These are phyloP conservation scores for Pseudogymnoascus sp. DNA, from an alignment of 2,329 filamentous ascomycete genomes.

Conservation along the genomic window DNA sequence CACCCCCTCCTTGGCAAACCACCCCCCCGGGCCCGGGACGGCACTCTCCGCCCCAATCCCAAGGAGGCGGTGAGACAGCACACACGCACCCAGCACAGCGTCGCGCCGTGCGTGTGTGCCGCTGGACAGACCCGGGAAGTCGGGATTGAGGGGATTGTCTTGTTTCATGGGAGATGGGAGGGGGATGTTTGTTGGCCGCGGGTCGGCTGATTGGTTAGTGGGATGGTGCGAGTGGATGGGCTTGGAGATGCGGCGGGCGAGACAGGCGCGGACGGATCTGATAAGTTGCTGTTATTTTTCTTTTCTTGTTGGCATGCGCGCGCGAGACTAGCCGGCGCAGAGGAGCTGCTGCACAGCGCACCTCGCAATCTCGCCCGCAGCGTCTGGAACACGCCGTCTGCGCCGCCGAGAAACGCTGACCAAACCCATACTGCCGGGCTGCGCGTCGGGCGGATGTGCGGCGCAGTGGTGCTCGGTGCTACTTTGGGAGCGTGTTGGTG, in stretches of 20 bases:
- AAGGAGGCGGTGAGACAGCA: slow-evolving; percentile 2
- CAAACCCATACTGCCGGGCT: neutral
- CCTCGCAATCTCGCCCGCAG: neutral
- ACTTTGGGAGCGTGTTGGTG: neutral
- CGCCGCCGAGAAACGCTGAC: neutral
- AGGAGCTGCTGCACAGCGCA: neutral
- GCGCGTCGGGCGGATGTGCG: neutral
- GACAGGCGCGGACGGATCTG: neutral
- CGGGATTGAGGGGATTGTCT: neutral
- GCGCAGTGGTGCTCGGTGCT: neutral
- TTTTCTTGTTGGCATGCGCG: neutral
- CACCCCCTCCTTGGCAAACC: neutral
- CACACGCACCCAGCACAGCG: neutral
- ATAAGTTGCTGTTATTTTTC: neutral
- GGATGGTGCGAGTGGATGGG: too few relatives aligned
- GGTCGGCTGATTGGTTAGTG: neutral
- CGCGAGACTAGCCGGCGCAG: neutral
- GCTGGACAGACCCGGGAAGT: neutral
- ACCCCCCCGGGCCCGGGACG: neutral
- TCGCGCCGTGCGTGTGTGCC: neutral
- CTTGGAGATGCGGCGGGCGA: neutral
- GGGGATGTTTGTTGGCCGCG: neutral
- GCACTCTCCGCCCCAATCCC: slow-evolving; percentile 2
- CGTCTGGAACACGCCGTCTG: neutral
- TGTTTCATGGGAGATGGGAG: neutral